Conservation (phyloP, 2,329 filamentous ascomycete genomes). For the Lasiodiplodia sp. region DNA sequence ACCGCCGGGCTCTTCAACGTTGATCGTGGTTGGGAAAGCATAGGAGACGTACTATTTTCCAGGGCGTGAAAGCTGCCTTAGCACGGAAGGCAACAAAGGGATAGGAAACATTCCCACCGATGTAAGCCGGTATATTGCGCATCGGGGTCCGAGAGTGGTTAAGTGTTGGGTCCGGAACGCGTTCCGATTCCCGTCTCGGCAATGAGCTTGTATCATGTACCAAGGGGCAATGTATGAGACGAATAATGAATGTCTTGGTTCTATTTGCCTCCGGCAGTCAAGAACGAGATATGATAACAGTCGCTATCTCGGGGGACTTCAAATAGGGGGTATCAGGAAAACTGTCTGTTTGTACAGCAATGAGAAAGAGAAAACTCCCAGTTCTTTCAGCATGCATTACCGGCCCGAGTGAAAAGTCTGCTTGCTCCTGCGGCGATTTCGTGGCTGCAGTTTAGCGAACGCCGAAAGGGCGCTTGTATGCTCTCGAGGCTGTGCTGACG, state of each 20-base stretch:
- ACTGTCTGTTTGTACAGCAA: neutral
- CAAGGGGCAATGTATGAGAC: neutral
- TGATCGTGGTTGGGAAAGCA: too few relatives aligned
- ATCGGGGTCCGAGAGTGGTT: neutral
- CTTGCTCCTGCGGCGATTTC: neutral
- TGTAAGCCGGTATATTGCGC: neutral
- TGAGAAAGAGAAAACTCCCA: neutral
- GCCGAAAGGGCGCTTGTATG: neutral
- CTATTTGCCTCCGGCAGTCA: neutral
- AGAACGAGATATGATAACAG: neutral
- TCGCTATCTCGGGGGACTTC: neutral
- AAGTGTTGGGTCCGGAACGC: neutral
- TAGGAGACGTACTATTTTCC: neutral
- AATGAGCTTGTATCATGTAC: neutral
- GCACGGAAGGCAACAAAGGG: neutral
- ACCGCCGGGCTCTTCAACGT: too few relatives aligned
- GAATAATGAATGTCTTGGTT: neutral
- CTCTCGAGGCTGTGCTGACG: neutral
- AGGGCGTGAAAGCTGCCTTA: neutral
- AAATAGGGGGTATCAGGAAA: constrained; percentile 9
- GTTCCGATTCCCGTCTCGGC: neutral
- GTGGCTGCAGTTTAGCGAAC: neutral
- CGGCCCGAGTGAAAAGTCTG: neutral
- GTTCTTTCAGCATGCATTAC: neutral
- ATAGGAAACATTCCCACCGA: neutral